These are phyloP conservation scores for Solidago caesia DNA, from an alignment of 129 eudicot species.

Conservation along the genomic window DNA sequence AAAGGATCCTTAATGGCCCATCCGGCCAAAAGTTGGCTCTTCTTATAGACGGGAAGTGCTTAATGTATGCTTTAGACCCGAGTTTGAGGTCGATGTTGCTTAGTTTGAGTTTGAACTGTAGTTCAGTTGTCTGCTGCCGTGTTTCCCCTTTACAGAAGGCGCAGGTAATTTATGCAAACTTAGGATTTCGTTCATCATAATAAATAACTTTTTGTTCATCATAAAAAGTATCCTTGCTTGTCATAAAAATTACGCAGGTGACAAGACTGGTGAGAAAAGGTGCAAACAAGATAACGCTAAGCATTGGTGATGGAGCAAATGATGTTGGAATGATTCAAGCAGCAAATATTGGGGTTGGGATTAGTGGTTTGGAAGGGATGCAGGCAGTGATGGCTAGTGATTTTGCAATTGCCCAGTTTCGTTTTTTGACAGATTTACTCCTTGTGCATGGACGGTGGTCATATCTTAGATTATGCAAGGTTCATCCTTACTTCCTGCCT, in stretches of 20 bases:
- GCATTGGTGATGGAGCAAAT: conserved; percentile 98
- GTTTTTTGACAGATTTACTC: conserved; percentile 82
- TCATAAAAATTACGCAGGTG: conserved; percentile 43
- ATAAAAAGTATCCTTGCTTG: background rate
- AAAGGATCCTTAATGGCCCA: conserved; percentile 38
- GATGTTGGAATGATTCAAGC: conserved; percentile 99
- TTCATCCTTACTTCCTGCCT: conserved; percentile 17
- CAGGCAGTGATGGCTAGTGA: conserved; percentile 99
- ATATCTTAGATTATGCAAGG: conserved; percentile 95
- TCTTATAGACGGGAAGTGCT: conserved; percentile 90
- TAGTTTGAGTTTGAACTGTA: conserved; percentile 84
- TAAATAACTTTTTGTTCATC: background rate
- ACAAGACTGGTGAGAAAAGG: conserved; percentile 90
- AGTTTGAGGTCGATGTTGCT: conserved; percentile 75
- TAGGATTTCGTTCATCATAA: background rate
- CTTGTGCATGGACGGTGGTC: conserved; percentile 99
- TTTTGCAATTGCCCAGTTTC: conserved; percentile 96
- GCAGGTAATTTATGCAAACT: conserved; percentile 42
- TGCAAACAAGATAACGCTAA: conserved; percentile 82
- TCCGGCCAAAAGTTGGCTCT: conserved; percentile 69
- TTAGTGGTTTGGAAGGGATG: conserved; percentile 97
- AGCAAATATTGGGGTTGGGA: conserved; percentile 96
- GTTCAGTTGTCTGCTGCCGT: conserved; percentile 90
- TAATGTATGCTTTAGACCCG: conserved; percentile 96
- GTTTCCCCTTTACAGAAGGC: conserved; percentile 98